A percentile compares a stretch with the other conserved stretches of the same genome.
phyloP scores from a whole-genome alignment of 1,139 yeast species.

The Williopsis jadinii region DNA sequence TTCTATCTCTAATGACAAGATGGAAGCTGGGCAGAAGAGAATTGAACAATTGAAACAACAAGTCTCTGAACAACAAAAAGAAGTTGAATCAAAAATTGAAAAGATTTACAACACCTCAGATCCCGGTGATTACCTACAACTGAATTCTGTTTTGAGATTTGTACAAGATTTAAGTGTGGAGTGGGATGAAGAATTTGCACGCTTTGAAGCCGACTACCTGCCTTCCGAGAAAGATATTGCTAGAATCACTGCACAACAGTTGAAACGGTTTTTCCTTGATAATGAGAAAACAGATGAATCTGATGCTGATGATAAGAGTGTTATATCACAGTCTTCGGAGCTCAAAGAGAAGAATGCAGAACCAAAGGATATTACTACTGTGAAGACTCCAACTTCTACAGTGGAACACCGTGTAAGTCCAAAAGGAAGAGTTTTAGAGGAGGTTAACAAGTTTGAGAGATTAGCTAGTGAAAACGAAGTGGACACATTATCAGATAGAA shows the following conservation, averaged over 20 bases:
- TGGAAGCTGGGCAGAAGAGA: constrained; percentile 58
- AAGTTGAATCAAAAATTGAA: constrained; percentile 40
- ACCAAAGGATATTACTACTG: not conserved
- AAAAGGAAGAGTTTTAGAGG: constrained; percentile 19
- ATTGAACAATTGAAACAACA: constrained; percentile 51
- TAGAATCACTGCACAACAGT: constrained; percentile 81
- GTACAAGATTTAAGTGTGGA: constrained; percentile 77
- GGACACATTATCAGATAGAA: constrained; percentile 7
- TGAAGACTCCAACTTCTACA: not conserved
- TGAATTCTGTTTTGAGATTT: constrained; percentile 63
- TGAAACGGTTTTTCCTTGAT: constrained; percentile 65
- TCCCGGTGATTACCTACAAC: constrained; percentile 59
- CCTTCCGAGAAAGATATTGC: constrained; percentile 95
- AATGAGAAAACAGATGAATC: constrained; percentile 21
- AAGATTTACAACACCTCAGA: constrained; percentile 47
- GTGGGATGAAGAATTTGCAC: constrained; percentile 84
- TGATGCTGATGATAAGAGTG: not conserved
- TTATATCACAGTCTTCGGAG: constrained; percentile 4
- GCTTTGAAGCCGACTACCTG: constrained; percentile 70
- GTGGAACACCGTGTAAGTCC: constrained; percentile 11
- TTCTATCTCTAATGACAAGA: constrained; percentile 58
- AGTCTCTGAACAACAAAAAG: constrained; percentile 44
- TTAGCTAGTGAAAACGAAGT: constrained; percentile 7
- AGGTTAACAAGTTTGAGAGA: constrained; percentile 16
- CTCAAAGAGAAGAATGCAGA: constrained; percentile 8